Base-by-base conservation (phyloP, 805 yeast species). In the Wickerhamomyces alni region DNA sequence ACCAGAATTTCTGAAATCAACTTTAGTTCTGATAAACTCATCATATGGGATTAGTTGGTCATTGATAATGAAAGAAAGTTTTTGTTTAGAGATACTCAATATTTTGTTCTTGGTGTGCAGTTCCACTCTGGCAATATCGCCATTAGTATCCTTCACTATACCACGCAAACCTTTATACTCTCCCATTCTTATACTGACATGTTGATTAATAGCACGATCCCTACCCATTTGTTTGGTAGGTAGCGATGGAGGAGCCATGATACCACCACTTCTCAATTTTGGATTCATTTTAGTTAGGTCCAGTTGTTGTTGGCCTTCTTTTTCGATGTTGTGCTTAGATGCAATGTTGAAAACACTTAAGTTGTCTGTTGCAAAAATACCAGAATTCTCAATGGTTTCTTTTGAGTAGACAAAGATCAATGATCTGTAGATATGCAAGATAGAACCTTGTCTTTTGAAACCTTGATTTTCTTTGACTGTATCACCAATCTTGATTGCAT, bases 111-210 rank as follows among this genome's bases (percentile, higher is more conserved):
- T 89, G 21, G 96, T 86, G 61, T 93, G 98, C 47, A 93, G 72
- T 65, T 93, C 99, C 33, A 93, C 86, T 44, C 97, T 76, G 2
- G 97, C 98, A 50, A 74, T 76, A 12, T 83, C 83, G 46, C 94
- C 99, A 52, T 87, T 93, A 9, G 96, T 87, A 58, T 93, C 98
- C 50, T 85, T 83, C 32, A 93, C 87, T 48, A 87, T 84, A 59
- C 99, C 99, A 66, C 82, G 80, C 50, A 87, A 78, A 34, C 99
- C 98, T 65, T 93, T 93, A 61, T 91, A 87, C 35, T 77, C 79
- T 24, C 95, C 93, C n/a, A 96, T 87, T 55, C 84, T 80, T 36
- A 93, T 84, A 47, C 87, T 77, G 17, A 93, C 96, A 42, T 83
- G 82, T 56, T 87, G 87, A 50, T 87, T 84, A 28, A 93, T 56